Base-by-base conservation (phyloP, 179 eudicot species). In the Monotropa hypopitys region DNA sequence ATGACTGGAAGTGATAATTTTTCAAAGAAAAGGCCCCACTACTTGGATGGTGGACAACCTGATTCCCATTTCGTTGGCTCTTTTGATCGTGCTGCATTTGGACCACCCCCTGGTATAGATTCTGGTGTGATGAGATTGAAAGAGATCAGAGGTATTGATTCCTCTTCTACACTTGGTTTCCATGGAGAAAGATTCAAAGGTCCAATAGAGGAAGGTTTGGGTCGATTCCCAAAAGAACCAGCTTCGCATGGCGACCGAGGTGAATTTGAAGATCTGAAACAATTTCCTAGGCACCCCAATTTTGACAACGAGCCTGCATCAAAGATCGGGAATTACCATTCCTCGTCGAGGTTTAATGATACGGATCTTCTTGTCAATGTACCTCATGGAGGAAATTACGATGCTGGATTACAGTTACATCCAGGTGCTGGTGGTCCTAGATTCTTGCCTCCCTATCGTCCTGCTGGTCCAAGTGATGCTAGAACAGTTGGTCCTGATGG, bases 151-250 rank as follows among this genome's bases (percentile, higher is more conserved):
- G 88, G 77, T 42, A 83, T 78, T 72, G 90, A 85, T 47, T 57
- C 82, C 38, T 73, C 80, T 1, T 69, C 84, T 72, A 73, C 83
- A n/a, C 77, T 81, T 80, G 85, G 89, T 47, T 71, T 84, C 78
- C 81, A 77, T 62, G 94, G 83, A 81, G 91, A 87, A 73, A 88
- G 89, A 76, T 77, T 77, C 57, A 90, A 83, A 81, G 77, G 54
- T 53, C 56, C 77, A 42, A 68, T 79, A 0, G 89, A 84, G 77
- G 96, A 84, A 79, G 87, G 81, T 77, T 67, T 84, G 72, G 84
- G 85, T 81, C 83, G 76, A 61, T 90, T 90, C 65, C 81, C 90
- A 2, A 15, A 43, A 21, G 87, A 78, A 35, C 79, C 79, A 62
- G 46, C 51, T 42, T 81, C 70, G 46, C 74, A 65, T 40, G 16